A percentile compares a stretch with the other conserved stretches of the same genome.
These are phyloP conservation scores for Yamadazyma kitorensis DNA, from an alignment of 805 yeast genomes.

Conservation along the genomic window DNA sequence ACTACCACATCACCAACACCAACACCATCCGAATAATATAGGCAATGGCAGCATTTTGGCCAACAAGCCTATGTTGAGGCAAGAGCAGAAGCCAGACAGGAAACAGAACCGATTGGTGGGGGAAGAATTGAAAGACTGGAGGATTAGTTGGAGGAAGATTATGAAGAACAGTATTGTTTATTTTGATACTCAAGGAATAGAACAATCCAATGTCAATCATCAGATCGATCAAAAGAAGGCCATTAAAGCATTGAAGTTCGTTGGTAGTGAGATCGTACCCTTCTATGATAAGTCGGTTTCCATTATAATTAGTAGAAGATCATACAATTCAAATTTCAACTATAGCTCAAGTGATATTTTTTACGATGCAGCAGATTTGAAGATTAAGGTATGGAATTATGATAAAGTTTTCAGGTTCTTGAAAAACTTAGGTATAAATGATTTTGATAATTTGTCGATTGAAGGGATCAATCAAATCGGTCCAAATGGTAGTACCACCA, in stretches of 20 bases:
- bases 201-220: slow-evolving; percentile 33
- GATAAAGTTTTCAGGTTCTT: slow-evolving; percentile 83
- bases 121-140: slow-evolving; percentile 56
- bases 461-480: slow-evolving; percentile 1
- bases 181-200: slow-evolving; percentile 53
- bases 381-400: slow-evolving; percentile 81
- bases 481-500: background rate
- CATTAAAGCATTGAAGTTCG: slow-evolving; percentile 40
- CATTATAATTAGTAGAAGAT: slow-evolving; percentile 72
- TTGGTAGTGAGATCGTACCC: slow-evolving; percentile 46
- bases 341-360: slow-evolving; percentile 62
- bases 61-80: slow-evolving; percentile 5
- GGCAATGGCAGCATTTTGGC: background rate
- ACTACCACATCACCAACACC: slow-evolving; percentile 1
- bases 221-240: slow-evolving; percentile 42
- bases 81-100: slow-evolving; percentile 4
- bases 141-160: slow-evolving; percentile 59
- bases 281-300: slow-evolving; percentile 59
- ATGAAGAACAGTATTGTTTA: slow-evolving; percentile 59
- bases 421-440: slow-evolving; percentile 51
- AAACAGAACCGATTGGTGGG: slow-evolving; percentile 36
- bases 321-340: slow-evolving; percentile 35
- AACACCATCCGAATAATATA: background rate
- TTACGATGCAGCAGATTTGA: slow-evolving; percentile 54
- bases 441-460: slow-evolving; percentile 16